phyloP scores from a whole-genome alignment of 2,329 filamentous ascomycete genomes.

The Gnomoniopsis sp. region DNA sequence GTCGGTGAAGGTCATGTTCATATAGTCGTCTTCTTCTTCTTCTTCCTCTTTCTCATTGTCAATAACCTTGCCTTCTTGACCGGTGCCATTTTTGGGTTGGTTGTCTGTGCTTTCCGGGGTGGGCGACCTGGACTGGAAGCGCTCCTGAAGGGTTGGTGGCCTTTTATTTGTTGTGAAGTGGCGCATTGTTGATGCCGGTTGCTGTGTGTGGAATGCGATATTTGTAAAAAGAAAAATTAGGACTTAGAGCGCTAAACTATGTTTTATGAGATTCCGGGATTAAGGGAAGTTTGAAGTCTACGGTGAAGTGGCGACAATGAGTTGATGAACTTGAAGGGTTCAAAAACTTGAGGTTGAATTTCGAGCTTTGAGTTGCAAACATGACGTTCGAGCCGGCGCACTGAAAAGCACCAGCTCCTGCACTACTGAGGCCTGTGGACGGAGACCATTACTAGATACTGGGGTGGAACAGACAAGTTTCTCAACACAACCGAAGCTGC shows the following conservation, averaged over 20 bases:
- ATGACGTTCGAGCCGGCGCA: not conserved
- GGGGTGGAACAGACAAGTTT: too few relatives aligned
- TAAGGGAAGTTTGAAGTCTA: not conserved
- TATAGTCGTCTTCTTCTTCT: constrained; percentile 90
- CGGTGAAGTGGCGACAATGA: not conserved
- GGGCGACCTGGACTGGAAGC: not conserved
- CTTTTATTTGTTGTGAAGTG: not conserved
- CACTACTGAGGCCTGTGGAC: too few relatives aligned
- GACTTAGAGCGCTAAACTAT: not conserved
- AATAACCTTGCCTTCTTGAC: not conserved
- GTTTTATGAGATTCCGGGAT: not conserved
- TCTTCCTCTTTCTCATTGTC: constrained; percentile 28
- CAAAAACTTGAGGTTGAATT: not conserved
- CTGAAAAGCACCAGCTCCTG: too few relatives aligned
- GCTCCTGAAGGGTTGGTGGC: not conserved
- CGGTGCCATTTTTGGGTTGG: not conserved
- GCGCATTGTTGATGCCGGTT: not conserved
- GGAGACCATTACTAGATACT: too few relatives aligned
- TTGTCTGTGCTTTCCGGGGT: not conserved
- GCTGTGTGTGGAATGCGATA: not conserved
- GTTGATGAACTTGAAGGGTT: not conserved
- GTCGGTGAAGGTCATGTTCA: constrained; percentile 86
- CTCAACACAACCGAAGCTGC: too few relatives aligned
- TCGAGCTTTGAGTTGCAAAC: not conserved
- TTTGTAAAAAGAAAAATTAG: not conserved